Evolutionary conservation across 257 asterid species (phyloP).

Genomic region (Cordia subcordata): DNA sequence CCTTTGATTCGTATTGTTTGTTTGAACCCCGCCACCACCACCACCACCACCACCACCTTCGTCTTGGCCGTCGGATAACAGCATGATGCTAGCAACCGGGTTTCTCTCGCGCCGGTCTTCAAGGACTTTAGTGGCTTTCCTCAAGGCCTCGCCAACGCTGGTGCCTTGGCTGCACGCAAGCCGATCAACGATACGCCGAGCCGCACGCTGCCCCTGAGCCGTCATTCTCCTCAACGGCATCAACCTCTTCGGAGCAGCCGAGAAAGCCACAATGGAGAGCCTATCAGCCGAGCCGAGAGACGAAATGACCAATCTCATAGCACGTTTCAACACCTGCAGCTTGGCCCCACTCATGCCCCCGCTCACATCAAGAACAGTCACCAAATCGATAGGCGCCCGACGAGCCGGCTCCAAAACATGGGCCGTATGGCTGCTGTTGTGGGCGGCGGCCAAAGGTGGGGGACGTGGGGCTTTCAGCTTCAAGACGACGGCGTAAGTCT

Average conservation of each 20-base stretch:
- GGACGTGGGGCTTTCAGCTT: slow-evolving; percentile 63
- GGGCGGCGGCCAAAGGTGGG: slow-evolving; percentile 21
- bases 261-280: slow-evolving; percentile 61
- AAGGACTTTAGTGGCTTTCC: slow-evolving; percentile 65
- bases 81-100: slow-evolving; percentile 73
- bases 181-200: slow-evolving; percentile 54
- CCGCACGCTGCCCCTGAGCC: slow-evolving; percentile 59
- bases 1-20: slow-evolving; percentile 26
- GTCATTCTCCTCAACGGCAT: slow-evolving; percentile 69
- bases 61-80: slow-evolving; percentile 72
- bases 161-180: slow-evolving; percentile 63
- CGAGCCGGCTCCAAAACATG: slow-evolving; percentile 33
- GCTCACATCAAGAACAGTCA: slow-evolving; percentile 77
- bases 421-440: slow-evolving; percentile 5
- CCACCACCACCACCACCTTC: no score
- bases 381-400: slow-evolving; percentile 88
- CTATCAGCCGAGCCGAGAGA: slow-evolving; percentile 90
- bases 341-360: slow-evolving; percentile 78
- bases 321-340: slow-evolving; percentile 84
- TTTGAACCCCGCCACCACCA: no score
- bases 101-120: slow-evolving; percentile 81
- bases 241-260: slow-evolving; percentile 57
- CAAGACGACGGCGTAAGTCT: slow-evolving; percentile 61
- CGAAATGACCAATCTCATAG: slow-evolving; percentile 79
- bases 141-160: slow-evolving; percentile 63